Evolutionary conservation across 2,329 filamentous ascomycete species (phyloP), one percentile per base, ranked within the genome.

Genomic region (Trichophyton simii): DNA sequence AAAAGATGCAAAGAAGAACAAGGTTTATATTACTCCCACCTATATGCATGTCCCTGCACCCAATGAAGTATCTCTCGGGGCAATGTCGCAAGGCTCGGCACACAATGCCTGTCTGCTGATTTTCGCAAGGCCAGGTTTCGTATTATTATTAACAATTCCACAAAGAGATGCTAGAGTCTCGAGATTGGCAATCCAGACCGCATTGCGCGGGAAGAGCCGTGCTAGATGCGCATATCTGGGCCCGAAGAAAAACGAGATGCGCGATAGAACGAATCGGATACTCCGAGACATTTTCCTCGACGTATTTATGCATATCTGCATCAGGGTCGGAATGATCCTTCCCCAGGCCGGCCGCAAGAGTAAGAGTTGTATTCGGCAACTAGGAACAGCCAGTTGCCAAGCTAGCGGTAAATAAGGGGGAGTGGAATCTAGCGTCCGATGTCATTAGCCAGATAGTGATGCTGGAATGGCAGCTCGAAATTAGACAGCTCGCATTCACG

Each of bases 21-120:
- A 55, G 50, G 50, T 55, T 55, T 55, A 55, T 52, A 52, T 55
- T 55, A 55, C 25, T 55, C 50, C 50, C 50, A 55, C 50, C 15
- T 55, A 34, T 36, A 18, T 28, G 25, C 48, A 55, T 36, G 31
- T 28, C 50, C 48, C 50, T 55, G 13, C 50, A 55, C 50, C 50
- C 50, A 55, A 34, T 55, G 50, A 36, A 36, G 50, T 34, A 36
- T 28, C 50, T n/a, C 50, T 55, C 50, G 50, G 50, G 50, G 31
- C 50, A 55, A 55, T 55, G 50, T 55, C 50, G 50, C 50, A 55
- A 36, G 50, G 28, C 50, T 55, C 50, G 50, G 50, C 50, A 28
- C 50, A 55, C 50, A 55, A 55, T 55, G 50, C 50, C 50, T 55
- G 50, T 36, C 25, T n/a, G n/a, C n/a, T 34, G 25, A 36, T 34